Evolutionary conservation across 1,284 basidiomycete genomes (phyloP).

Genomic region (Papiliotrema nemorosa): DNA sequence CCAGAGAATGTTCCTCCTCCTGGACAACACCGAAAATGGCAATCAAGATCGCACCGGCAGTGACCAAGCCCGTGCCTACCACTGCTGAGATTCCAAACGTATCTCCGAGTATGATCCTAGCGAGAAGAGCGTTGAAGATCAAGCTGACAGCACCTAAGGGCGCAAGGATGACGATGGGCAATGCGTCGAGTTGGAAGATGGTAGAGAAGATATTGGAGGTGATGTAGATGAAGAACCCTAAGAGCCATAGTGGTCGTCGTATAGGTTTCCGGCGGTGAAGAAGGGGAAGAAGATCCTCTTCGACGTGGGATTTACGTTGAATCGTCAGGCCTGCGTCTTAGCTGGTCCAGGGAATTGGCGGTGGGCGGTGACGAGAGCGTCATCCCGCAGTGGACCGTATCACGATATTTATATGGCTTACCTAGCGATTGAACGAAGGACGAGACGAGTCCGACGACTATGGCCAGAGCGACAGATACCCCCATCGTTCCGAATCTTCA

Average conservation of each 20-base stretch:
- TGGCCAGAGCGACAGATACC: slow-evolving; percentile 59
- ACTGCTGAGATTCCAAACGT: slow-evolving; percentile 81
- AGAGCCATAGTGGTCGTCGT: slow-evolving; percentile 75
- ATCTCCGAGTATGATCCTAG: slow-evolving; percentile 78
- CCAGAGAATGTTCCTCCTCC: slow-evolving; percentile 83
- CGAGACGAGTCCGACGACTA: slow-evolving; percentile 73
- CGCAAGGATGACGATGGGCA: slow-evolving; percentile 87
- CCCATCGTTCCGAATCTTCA: slow-evolving; percentile 8
- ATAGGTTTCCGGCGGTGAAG: slow-evolving; percentile 65
- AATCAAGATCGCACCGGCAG: slow-evolving; percentile 82
- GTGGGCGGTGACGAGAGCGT: background rate
- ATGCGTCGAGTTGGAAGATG: slow-evolving; percentile 87
- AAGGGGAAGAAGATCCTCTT: slow-evolving; percentile 71
- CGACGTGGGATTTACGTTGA: slow-evolving; percentile 89
- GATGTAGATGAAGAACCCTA: slow-evolving; percentile 80
- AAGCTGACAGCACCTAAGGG: slow-evolving; percentile 88
- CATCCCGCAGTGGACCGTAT: background rate
- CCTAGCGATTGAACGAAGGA: slow-evolving; percentile 85
- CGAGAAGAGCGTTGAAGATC: slow-evolving; percentile 93
- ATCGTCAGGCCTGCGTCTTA: slow-evolving; percentile 67
- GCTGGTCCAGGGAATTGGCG: background rate
- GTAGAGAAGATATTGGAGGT: slow-evolving; percentile 80
- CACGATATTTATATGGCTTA: too few species aligned
- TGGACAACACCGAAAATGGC: slow-evolving; percentile 88
- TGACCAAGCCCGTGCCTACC: slow-evolving; percentile 80